Evolutionary conservation across 1,284 basidiomycete species (phyloP), one percentile per base, ranked within the genome.

Genomic region (Garcileccinum viscosum): DNA sequence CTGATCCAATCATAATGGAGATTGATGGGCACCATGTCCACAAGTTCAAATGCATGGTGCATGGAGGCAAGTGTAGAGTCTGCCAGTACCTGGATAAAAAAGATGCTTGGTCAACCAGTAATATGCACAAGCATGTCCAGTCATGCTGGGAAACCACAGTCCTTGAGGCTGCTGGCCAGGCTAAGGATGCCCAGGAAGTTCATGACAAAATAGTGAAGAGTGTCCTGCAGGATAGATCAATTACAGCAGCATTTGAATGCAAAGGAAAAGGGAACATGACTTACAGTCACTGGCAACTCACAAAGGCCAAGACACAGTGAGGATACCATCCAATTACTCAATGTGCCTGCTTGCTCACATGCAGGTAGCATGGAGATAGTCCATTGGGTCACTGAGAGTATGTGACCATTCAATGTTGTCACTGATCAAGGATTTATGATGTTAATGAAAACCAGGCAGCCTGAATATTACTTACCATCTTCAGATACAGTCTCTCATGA

Each of bases 371-470:
- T 22, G 37, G 63, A 76, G 17, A 76, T 75, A 61, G 72, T 78
- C 1, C 24, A 47, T 2, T 81, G 78, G 79, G 69, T 78, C 1
- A 12, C 69, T 0, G 73, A 80, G 60, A 75, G 67, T 47, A 53
- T 67, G 32, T 1, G 38, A 14, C 78, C 75, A 3, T 78, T 78
- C 27, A 59, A 53, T 2, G 74, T 80, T 19, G 72, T 79, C 0
- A 67, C 69, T 3, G 77, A 81, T 60, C 17, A 37, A 3, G 75
- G 69, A 0, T 80, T 78, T 44, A 53, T 65, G 7, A 58, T 2
- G 24, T 58, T 74, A 17, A 74, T 76, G 71, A 69, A 69, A 33
- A 59, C 24, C 2, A 22, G 58, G 2, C 1, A 12, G 4, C 58
- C 58, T 8, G 58, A 59, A 12, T 59, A 59, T 30, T 59, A 59